phyloP scores from a whole-genome alignment of 371 early-diverging fungal species.

The Mucor indicus region DNA sequence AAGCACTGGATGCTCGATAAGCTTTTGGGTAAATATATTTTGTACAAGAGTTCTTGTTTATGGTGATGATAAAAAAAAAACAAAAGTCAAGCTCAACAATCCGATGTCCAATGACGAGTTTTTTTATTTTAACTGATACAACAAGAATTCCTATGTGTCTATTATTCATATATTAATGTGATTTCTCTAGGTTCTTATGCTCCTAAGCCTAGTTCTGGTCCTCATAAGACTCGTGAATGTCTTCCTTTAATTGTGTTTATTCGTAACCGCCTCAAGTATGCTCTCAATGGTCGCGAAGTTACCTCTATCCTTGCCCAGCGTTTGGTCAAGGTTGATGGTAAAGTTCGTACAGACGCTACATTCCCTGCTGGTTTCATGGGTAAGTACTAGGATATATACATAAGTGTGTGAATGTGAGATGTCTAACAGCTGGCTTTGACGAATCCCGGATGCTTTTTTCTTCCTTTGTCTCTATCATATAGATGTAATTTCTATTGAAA shows the following conservation, averaged over 20 bases:
- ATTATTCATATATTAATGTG: neutral
- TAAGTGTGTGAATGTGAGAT: too few species aligned
- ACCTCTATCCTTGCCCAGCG: conserved; percentile 96
- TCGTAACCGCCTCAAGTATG: conserved; percentile 99
- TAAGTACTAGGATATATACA: conserved; percentile 17
- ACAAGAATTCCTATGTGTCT: neutral
- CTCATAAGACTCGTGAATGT: conserved; percentile 90
- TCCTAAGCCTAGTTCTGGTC: conserved; percentile 97
- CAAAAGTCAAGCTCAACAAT: conserved; percentile 49
- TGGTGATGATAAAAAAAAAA: conserved; percentile 33
- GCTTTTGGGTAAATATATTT: conserved; percentile 55
- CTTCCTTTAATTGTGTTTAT: conserved; percentile 83
- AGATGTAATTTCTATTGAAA: conserved; percentile 98
- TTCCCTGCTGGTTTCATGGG: conserved; percentile 99
- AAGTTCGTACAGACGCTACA: conserved; percentile 96
- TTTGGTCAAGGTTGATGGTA: conserved; percentile 98
- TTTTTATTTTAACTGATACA: conserved; percentile 6
- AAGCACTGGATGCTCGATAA: conserved; percentile 99
- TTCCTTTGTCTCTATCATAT: conserved; percentile 16
- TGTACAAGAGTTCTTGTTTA: neutral
- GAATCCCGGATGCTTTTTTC: conserved; percentile 48
- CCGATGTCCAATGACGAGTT: conserved; percentile 32
- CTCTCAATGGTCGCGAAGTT: conserved; percentile 97
- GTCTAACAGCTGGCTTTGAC: conserved; percentile 49
- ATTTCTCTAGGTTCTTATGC: conserved; percentile 64